Conservation (phyloP, 371 early-diverging fungal genomes). For the Haplosporangium sp. region DNA sequence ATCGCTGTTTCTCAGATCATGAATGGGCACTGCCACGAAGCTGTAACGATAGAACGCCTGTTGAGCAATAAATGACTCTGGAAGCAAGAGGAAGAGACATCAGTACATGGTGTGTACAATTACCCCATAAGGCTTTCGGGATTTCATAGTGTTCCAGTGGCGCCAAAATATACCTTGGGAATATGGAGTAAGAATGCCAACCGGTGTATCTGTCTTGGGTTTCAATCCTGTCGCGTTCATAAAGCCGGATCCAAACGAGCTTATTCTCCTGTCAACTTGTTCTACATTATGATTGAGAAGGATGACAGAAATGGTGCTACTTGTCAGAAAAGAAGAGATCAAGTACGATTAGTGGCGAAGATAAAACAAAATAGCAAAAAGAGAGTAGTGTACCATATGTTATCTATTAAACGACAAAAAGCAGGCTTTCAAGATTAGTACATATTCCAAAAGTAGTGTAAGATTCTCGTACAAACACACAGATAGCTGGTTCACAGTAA, state of each 20-base stretch:
- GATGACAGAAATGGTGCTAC: background rate
- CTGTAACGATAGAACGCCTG: constrained; percentile 51
- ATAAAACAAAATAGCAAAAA: too few relatives aligned
- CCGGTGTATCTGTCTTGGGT: constrained; percentile 61
- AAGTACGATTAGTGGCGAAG: background rate
- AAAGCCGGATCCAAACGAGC: constrained; percentile 38
- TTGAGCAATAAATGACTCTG: constrained; percentile 52
- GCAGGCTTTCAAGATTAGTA: too few relatives aligned
- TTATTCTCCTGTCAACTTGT: constrained; percentile 30
- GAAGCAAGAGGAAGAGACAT: background rate
- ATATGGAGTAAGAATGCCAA: constrained; percentile 63
- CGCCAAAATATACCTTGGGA: constrained; percentile 56
- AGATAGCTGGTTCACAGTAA: background rate
- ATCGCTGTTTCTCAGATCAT: constrained; percentile 37
- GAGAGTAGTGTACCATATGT: background rate
- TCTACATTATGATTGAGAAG: constrained; percentile 13
- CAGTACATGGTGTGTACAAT: too few relatives aligned
- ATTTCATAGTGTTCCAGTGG: background rate
- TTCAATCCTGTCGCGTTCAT: constrained; percentile 49
- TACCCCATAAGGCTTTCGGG: too few relatives aligned
- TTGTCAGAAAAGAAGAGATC: background rate
- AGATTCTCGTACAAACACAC: background rate
- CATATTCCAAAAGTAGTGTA: background rate
- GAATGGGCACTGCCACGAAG: constrained; percentile 48
- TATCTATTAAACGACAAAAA: background rate